Evolutionary conservation across 2,329 filamentous ascomycete genomes (phyloP).

Genomic region (Colletotrichum tamarilloi): DNA sequence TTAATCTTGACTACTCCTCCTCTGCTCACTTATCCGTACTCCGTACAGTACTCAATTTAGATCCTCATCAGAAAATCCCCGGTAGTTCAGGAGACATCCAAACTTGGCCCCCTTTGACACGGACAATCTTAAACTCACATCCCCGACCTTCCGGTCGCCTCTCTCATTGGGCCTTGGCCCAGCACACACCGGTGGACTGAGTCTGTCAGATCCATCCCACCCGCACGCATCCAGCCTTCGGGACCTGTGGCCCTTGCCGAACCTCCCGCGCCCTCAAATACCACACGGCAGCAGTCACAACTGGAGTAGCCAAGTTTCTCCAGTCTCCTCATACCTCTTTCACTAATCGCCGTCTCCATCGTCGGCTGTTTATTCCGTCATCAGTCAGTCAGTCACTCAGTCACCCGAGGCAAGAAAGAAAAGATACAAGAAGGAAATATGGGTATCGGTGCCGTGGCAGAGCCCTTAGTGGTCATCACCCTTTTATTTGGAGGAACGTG

Average conservation of each 20-base stretch:
- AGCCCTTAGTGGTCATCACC: conserved; percentile 55
- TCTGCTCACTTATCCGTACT: background rate
- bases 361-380: conserved; percentile 2
- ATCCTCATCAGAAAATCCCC: background rate
- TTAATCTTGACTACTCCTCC: background rate
- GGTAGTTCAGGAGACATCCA: conserved; percentile 4
- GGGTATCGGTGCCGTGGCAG: conserved; percentile 53
- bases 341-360: conserved; percentile 11
- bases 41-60: background rate
- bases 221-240: conserved; percentile 14
- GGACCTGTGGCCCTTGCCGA: conserved; percentile 23
- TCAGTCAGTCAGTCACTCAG: background rate
- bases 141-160: conserved; percentile 10
- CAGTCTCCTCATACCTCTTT: conserved; percentile 9
- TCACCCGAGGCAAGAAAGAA: background rate
- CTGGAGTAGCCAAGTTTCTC: conserved; percentile 20
- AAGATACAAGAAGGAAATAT: conserved; percentile 40
- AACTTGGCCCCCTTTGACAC: background rate
- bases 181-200: conserved; percentile 3
- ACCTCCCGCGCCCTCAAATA: conserved; percentile 32
- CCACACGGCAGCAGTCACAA: conserved; percentile 18
- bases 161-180: background rate
- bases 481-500: conserved; percentile 57
- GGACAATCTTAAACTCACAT: conserved; percentile 28
- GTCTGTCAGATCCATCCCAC: conserved; percentile 23